phyloP scores from a whole-genome alignment of 176 grass and related monocot genomes.

The Hordeum marinum region DNA sequence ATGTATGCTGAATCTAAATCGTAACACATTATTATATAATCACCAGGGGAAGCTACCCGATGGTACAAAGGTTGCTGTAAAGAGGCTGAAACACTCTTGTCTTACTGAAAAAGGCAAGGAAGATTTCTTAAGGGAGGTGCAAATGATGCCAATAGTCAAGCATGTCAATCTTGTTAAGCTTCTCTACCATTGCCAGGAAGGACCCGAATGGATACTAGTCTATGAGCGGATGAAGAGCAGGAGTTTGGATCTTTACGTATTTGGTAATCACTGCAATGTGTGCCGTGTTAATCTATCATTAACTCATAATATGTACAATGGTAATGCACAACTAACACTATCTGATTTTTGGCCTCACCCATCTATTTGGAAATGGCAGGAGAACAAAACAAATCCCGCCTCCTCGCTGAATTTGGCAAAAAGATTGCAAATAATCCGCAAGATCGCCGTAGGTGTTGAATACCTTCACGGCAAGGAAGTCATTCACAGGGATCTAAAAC shows the following conservation, averaged over 20 bases:
- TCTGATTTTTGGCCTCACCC: too few relatives aligned
- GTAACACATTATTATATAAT: too few relatives aligned
- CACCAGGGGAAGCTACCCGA: too few relatives aligned
- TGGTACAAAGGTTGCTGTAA: too few relatives aligned
- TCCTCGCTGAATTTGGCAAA: neutral
- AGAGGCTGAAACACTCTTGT: neutral
- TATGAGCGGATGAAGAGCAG: neutral
- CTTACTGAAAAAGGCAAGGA: neutral
- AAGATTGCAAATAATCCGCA: neutral
- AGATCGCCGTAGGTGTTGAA: neutral
- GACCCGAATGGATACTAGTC: neutral
- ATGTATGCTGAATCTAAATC: neutral
- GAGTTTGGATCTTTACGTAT: neutral
- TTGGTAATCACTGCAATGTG: neutral
- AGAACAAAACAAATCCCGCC: neutral
- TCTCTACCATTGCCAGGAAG: neutral
- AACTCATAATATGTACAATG: too few relatives aligned
- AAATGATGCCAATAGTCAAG: neutral
- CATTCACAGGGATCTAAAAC: constrained; percentile 23
- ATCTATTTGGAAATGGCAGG: neutral
- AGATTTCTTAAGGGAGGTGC: neutral
- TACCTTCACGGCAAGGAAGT: neutral
- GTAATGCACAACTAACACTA: too few relatives aligned
- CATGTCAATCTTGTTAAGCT: neutral
- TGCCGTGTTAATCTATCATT: too few relatives aligned